phyloP scores from a whole-genome alignment of 2,329 filamentous ascomycete genomes.

The Plenodomus lindquistii region DNA sequence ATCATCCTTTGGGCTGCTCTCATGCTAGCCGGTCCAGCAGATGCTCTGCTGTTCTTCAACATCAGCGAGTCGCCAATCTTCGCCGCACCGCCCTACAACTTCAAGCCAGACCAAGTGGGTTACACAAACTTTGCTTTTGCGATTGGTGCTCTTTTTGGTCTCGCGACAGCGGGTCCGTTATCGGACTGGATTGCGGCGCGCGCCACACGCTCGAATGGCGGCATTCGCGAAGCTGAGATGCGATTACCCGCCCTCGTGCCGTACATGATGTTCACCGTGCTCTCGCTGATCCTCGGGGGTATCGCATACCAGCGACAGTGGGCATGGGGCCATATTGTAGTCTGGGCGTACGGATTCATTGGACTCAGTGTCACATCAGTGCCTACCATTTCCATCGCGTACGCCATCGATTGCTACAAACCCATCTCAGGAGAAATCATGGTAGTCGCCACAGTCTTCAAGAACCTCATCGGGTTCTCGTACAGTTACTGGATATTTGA shows the following conservation, averaged over 20 bases:
- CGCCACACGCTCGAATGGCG: constrained; percentile 57
- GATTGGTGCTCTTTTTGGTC: constrained; percentile 58
- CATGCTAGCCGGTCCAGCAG: constrained; percentile 43
- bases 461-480: constrained; percentile 52
- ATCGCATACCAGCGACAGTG: constrained; percentile 54
- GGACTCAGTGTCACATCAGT: constrained; percentile 49
- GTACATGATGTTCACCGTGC: constrained; percentile 55
- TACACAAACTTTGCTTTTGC: constrained; percentile 54
- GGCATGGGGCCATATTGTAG: constrained; percentile 55
- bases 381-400: constrained; percentile 50
- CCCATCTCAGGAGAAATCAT: constrained; percentile 53
- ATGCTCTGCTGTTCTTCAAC: constrained; percentile 55
- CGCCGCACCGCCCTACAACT: constrained; percentile 51
- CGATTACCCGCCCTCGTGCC: constrained; percentile 52
- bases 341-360: constrained; percentile 54
- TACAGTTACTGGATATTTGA: constrained; percentile 50
- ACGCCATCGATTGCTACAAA: constrained; percentile 54
- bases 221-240: constrained; percentile 63
- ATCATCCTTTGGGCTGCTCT: constrained; percentile 47
- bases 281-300: constrained; percentile 54
- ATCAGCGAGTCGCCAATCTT: constrained; percentile 56
- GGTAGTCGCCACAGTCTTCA: constrained; percentile 50
- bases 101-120: constrained; percentile 50
- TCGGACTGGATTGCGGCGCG: constrained; percentile 61
- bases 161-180: constrained; percentile 59